Evolutionary conservation across 495 filamentous ascomycete species (phyloP).

Genomic region (Friedmanniomyces simplex): DNA sequence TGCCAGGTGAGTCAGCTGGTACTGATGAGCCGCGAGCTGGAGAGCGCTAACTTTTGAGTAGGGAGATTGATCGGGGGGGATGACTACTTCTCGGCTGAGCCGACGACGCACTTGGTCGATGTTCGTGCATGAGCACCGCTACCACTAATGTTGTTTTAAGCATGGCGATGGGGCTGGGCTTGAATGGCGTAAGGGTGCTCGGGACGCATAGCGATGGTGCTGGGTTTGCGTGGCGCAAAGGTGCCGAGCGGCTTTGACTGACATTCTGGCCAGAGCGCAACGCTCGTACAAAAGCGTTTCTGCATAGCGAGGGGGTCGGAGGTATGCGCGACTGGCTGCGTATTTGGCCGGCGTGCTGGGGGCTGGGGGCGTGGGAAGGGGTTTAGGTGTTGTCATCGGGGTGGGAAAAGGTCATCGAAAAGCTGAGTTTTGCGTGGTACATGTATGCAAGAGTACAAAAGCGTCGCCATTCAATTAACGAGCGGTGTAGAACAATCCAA

Average conservation of each 20-base stretch:
- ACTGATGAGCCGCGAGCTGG: background rate
- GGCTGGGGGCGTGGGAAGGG: background rate
- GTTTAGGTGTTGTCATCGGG: too few species aligned
- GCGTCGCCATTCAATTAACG: background rate
- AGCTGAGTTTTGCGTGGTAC: background rate
- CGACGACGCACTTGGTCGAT: background rate
- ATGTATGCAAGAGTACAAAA: background rate
- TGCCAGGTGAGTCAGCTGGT: background rate
- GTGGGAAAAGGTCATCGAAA: background rate
- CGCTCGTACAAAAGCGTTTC: too few species aligned
- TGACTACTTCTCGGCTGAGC: constrained; percentile 4
- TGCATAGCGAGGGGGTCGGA: background rate
- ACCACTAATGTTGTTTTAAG: too few species aligned
- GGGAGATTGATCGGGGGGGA: background rate
- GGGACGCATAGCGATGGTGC: background rate
- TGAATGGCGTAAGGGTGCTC: background rate
- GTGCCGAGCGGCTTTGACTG: background rate
- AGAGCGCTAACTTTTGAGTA: background rate
- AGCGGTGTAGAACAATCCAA: too few species aligned
- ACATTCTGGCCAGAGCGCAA: background rate
- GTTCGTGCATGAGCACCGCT: background rate
- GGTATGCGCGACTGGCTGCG: too few species aligned
- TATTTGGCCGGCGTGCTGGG: too few species aligned
- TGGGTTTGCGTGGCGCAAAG: background rate
- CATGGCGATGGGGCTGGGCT: background rate